Conservation (phyloP, 2,329 filamentous ascomycete genomes). For the Scedosporium boydii region DNA sequence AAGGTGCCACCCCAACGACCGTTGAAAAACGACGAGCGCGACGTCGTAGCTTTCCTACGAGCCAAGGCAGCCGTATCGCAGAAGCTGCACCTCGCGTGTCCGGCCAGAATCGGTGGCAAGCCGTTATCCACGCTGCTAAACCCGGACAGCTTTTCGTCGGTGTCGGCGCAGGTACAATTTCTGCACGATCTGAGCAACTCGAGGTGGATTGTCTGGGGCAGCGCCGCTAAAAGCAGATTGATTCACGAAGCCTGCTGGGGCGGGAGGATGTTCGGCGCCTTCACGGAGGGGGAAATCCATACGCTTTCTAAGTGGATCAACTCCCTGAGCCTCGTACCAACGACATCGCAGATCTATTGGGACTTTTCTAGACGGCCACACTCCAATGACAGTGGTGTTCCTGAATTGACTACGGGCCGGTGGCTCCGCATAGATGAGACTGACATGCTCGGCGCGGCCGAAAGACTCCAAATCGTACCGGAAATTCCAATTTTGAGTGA, state of each 20-base stretch:
- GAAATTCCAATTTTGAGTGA: neutral
- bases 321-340: neutral
- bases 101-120: too few species aligned
- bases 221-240: conserved; percentile 28
- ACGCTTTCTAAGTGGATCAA: neutral
- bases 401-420: neutral
- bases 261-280: conserved; percentile 39
- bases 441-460: neutral
- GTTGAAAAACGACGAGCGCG: neutral
- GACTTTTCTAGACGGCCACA: neutral
- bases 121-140: too few species aligned
- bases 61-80: too few species aligned
- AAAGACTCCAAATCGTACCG: neutral
- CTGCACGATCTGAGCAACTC: neutral
- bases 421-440: neutral
- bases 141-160: neutral
- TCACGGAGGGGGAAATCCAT: conserved; percentile 28
- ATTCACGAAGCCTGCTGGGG: conserved; percentile 32
- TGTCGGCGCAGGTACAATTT: neutral
- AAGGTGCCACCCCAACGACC: neutral
- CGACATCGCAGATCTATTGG: neutral
- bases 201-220: conserved; percentile 26
- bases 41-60: neutral
- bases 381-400: neutral
- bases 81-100: too few species aligned